Percentiles rank a stretch among this genome's conserved stretches.
Evolutionary conservation across 306 rosid genomes (phyloP).

Genomic region (Mimosa bimucronata): DNA sequence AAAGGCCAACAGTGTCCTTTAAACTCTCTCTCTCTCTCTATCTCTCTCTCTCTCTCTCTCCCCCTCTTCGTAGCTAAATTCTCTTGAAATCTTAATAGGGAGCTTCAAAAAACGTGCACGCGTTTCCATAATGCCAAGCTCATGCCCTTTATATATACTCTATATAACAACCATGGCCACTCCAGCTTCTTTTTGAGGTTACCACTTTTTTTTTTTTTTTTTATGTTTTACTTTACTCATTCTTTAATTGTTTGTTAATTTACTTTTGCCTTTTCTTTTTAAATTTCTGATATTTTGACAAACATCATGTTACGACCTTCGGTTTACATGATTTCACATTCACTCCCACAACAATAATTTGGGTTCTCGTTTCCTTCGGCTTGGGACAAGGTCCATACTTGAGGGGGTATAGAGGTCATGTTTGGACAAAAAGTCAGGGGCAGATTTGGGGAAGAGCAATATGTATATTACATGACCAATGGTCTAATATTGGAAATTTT

Average conservation of each 20-base stretch:
- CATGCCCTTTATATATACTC: constrained; percentile 38
- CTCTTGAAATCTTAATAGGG: constrained; percentile 26
- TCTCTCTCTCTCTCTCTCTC: neutral
- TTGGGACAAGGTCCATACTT: constrained; percentile 34
- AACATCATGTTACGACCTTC: constrained; percentile 16
- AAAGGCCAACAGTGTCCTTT: constrained; percentile 7
- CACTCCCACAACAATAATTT: constrained; percentile 37
- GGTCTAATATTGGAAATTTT: neutral
- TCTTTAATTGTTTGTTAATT: neutral
- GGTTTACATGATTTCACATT: constrained; percentile 29
- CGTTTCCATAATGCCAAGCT: constrained; percentile 36
- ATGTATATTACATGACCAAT: constrained; percentile 24
- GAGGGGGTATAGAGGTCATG: constrained; percentile 20
- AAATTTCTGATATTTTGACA: neutral
- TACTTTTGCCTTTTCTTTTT: neutral
- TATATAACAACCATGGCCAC: constrained; percentile 27
- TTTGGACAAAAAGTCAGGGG: neutral
- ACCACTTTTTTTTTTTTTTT: neutral
- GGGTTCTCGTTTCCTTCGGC: constrained; percentile 22
- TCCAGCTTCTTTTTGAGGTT: constrained; percentile 38
- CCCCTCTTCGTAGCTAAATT: constrained; percentile 5
- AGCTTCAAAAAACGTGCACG: constrained; percentile 34
- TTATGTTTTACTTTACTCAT: neutral
- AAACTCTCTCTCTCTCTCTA: neutral
- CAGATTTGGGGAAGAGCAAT: neutral